These are phyloP conservation scores for Chlorella sp. DNA, from an alignment of 139 green algal species.

Conservation along the genomic window DNA sequence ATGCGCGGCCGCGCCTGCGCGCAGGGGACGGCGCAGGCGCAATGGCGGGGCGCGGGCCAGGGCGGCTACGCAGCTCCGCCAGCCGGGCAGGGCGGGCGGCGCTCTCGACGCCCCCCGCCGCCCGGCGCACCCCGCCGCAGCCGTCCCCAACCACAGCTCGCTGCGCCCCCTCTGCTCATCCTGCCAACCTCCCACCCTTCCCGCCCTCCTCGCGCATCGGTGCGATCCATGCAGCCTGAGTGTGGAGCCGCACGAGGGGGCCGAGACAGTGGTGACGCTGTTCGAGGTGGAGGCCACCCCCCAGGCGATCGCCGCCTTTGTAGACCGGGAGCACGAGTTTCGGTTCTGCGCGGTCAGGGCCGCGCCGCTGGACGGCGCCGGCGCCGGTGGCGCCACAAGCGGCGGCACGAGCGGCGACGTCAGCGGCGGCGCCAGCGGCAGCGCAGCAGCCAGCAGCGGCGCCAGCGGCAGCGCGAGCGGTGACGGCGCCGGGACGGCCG, in stretches of 20 bases:
- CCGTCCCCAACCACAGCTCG: no score
- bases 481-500: no score
- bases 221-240: slow-evolving; percentile 42
- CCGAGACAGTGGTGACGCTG: slow-evolving; percentile 67
- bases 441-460: no score
- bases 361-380: no score
- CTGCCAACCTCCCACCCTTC: background rate
- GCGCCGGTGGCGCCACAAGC: no score
- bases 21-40: background rate
- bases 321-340: slow-evolving; percentile 92
- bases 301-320: slow-evolving; percentile 64
- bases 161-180: background rate
- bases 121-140: no score
- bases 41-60: no score
- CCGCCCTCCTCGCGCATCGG: background rate
- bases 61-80: background rate
- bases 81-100: background rate
- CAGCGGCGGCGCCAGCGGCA: no score
- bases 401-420: no score
- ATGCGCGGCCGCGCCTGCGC: background rate
- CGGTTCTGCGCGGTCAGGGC: slow-evolving; percentile 76
- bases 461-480: no score
- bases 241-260: slow-evolving; percentile 48
- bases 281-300: slow-evolving; percentile 69
- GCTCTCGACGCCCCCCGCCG: background rate